Evolutionary conservation across 805 yeast species (phyloP), one percentile per base, ranked within the genome.

Genomic region (Monosporozyma siamensis): DNA sequence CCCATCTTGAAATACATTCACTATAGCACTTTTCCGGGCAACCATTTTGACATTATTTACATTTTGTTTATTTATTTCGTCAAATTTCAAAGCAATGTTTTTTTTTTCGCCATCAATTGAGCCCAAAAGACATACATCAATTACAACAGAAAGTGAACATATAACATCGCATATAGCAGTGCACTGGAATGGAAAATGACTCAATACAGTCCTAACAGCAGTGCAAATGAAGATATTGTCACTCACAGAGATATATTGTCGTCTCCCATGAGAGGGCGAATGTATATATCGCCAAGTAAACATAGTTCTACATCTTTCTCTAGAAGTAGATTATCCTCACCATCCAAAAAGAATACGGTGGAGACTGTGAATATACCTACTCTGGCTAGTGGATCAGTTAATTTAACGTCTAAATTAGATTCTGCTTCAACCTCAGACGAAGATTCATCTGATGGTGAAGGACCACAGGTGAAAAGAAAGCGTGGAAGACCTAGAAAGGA

Each of bases 211-310:
- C 14, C 15, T 4, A 10, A 32, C 11, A 11, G 20, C 18, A 18
- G 6, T 32, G 22, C 20, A 20, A 20, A 39, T 4, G 48, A 46
- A 4, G 59, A 49, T 41, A 50, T 56, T 37, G 51, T 52, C n/a
- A 44, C 31, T 8, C 60, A 56, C 40, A 43, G 32, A 5, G 60
- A 54, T 40, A 53, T 56, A 7, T 26, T 54, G 15, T 52, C 58
- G 1, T 49, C 54, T 3, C 59, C 60, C 3, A 40, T 47, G 4
- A 52, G 45, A 34, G 29, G 24, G 12, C 18, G 11, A 8, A 11
- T n/a, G n/a, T n/a, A 26, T 24, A 31, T 20, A 12, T 26, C 40
- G 15, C 40, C 40, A 20, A 22, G 4, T n/a, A 38, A 21, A 27
- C 17, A 27, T 14, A n/a, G 11, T 29, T 20, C 14, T 6, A 23